Evolutionary conservation across 805 yeast genomes (phyloP).

Genomic region (Lachancea sp.): DNA sequence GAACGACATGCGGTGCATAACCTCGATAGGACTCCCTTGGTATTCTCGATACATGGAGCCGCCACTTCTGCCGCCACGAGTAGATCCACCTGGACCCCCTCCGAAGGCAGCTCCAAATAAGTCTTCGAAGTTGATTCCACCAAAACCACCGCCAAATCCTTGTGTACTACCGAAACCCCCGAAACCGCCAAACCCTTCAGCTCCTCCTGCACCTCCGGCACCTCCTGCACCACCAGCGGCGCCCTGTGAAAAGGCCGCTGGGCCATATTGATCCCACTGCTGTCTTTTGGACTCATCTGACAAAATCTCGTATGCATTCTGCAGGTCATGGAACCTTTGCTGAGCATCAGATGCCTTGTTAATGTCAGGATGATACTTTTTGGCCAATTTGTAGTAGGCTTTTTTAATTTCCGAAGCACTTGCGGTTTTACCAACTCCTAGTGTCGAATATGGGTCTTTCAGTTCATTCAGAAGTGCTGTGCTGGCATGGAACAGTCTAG

Average conservation of each 20-base stretch:
- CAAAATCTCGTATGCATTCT: constrained; percentile 88
- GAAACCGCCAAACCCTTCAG: constrained; percentile 37
- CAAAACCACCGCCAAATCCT: constrained; percentile 33
- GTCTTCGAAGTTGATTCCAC: constrained; percentile 55
- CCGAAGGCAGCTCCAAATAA: constrained; percentile 53
- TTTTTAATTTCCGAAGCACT: constrained; percentile 83
- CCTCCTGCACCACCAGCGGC: constrained; percentile 48
- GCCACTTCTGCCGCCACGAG: constrained; percentile 33
- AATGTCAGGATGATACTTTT: constrained; percentile 93
- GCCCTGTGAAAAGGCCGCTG: constrained; percentile 69
- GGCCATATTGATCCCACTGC: constrained; percentile 88
- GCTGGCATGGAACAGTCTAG: constrained; percentile 16
- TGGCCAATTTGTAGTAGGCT: constrained; percentile 89
- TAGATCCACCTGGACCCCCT: constrained; percentile 30
- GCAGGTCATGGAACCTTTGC: constrained; percentile 82
- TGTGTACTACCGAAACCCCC: constrained; percentile 37
- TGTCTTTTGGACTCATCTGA: constrained; percentile 78
- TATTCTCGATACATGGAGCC: constrained; percentile 52
- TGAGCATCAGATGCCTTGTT: constrained; percentile 89
- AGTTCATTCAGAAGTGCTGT: constrained; percentile 16
- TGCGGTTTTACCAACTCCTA: constrained; percentile 73
- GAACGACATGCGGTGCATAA: constrained; percentile 64
- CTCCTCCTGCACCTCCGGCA: constrained; percentile 30
- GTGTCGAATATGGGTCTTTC: constrained; percentile 74
- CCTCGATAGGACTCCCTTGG: constrained; percentile 85